Evolutionary conservation across 768 basidiomycete species (phyloP).

Genomic region (Porpolomopsis calyptriformis): DNA sequence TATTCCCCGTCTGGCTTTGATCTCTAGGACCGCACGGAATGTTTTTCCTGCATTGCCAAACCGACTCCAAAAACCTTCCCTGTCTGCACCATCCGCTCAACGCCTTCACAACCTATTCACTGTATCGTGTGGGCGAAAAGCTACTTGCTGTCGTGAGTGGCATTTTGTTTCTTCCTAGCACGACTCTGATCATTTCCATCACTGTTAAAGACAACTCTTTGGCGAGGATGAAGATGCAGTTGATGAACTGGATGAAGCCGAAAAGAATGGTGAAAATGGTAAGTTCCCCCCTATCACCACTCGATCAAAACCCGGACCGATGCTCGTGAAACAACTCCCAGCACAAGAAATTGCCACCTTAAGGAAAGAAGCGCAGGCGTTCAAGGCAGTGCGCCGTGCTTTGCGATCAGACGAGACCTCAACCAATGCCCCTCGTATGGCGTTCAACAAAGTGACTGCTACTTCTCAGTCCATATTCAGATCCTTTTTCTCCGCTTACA

Average conservation of each 20-base stretch:
- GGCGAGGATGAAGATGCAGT: slow-evolving; percentile 83
- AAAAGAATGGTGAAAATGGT: slow-evolving; percentile 92
- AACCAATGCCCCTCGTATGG: slow-evolving; percentile 50
- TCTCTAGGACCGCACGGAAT: slow-evolving; percentile 73
- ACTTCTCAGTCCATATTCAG: background rate
- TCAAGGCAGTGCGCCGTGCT: slow-evolving; percentile 66
- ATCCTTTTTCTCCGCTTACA: background rate
- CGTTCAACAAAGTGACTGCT: slow-evolving; percentile 72
- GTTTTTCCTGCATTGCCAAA: slow-evolving; percentile 94
- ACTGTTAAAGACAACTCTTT: slow-evolving; percentile 67
- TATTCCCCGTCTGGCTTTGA: background rate
- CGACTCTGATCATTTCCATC: slow-evolving; percentile 2
- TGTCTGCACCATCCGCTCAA: slow-evolving; percentile 95
- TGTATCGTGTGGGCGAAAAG: slow-evolving; percentile 99
- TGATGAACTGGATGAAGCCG: slow-evolving; percentile 82
- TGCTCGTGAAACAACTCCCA: no score
- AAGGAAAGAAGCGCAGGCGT: slow-evolving; percentile 81
- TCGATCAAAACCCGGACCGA: no score
- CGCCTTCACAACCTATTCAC: slow-evolving; percentile 94
- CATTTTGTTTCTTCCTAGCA: background rate
- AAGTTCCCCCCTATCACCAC: slow-evolving; percentile 9
- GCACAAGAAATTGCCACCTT: slow-evolving; percentile 86
- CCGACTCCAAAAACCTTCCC: slow-evolving; percentile 91
- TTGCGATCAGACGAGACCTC: slow-evolving; percentile 33
- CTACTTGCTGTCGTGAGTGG: slow-evolving; percentile 78